Evolutionary conservation across 1,139 yeast species (phyloP), one percentile per base, ranked within the genome.

Genomic region (Pichia inconspicua): DNA sequence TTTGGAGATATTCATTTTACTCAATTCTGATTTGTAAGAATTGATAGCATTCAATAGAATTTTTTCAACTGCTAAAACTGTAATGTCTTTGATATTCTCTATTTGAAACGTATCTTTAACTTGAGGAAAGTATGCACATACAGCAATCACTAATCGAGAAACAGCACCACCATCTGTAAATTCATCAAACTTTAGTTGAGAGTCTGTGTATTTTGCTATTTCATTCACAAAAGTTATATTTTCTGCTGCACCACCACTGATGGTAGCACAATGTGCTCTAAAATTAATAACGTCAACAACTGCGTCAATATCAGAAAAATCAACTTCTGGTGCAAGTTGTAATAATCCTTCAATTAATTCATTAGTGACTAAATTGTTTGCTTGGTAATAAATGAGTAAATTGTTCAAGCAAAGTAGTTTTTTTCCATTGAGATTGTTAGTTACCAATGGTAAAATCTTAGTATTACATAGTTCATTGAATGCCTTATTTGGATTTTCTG

Each of bases 351-450:
- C 46, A 2, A 42, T 43, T 14, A 46, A 12, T 19, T 46, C 39
- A 8, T 53, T 55, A 25, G 51, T 47, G 10, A 48, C 39, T 32
- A 48, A 37, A 4, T 51, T 48, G n/a, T 52, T 48, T 6, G 60
- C 49, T 28, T 71, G 59, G 54, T 74, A 62, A 42, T 80, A 68
- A 83, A 88, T 80, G 35, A 77, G 62, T 48, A 82, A 63, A 57
- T 90, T 90, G 64, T 87, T 88, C 60, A 88, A 71, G 15, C 86
- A 80, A 17, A 78, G 73, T 47, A 86, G 67, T 2, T 82, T 72
- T 56, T 84, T 78, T 27, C 77, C 71, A 31, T 74, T 55, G 35
- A 52, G 50, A 34, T 53, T 44, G n/a, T 49, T 42, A 12, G 43
- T 43, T 22, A 75, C 58, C 25, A 71, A 61, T 25, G 60, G 57